Conservation (phyloP, 768 basidiomycete species). For the Lanmaoa pseudosensibilis region DNA sequence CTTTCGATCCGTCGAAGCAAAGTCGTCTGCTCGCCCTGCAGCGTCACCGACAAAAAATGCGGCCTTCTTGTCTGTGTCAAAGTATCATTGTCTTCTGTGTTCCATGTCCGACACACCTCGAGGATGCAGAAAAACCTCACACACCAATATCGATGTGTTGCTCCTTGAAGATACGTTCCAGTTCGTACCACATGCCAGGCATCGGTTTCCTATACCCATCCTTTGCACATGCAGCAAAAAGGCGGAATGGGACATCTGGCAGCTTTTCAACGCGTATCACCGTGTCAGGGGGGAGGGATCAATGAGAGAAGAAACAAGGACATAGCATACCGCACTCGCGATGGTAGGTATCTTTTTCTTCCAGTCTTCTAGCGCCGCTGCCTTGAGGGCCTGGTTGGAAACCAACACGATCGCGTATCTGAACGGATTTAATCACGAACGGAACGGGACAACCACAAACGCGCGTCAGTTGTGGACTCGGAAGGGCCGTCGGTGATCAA, state of each 20-base stretch:
- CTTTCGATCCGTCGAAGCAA: constrained; percentile 80
- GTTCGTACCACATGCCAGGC: constrained; percentile 80
- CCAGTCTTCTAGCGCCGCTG: constrained; percentile 57
- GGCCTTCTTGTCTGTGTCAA: constrained; percentile 50
- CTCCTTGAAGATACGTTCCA: constrained; percentile 59
- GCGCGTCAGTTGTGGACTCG: not conserved
- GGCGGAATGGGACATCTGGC: constrained; percentile 68
- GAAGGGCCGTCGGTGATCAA: not conserved
- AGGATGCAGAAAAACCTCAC: constrained; percentile 10
- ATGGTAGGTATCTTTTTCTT: constrained; percentile 74
- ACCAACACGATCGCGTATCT: constrained; percentile 76
- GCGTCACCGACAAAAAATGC: constrained; percentile 91
- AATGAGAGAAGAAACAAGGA: not conserved
- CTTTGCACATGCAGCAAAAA: constrained; percentile 74
- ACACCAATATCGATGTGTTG: constrained; percentile 66
- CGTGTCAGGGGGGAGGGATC: not conserved
- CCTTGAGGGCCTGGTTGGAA: constrained; percentile 73
- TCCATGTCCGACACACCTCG: not conserved
- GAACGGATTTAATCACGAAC: not conserved
- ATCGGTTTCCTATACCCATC: constrained; percentile 86
- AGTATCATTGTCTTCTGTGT: not conserved
- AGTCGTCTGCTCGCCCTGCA: constrained; percentile 77
- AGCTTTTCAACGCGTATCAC: constrained; percentile 44
- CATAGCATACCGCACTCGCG: constrained; percentile 52
- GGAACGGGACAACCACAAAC: not conserved